These are phyloP conservation scores for Gentiana straminea DNA, from an alignment of 257 asterid species.

Conservation along the genomic window DNA sequence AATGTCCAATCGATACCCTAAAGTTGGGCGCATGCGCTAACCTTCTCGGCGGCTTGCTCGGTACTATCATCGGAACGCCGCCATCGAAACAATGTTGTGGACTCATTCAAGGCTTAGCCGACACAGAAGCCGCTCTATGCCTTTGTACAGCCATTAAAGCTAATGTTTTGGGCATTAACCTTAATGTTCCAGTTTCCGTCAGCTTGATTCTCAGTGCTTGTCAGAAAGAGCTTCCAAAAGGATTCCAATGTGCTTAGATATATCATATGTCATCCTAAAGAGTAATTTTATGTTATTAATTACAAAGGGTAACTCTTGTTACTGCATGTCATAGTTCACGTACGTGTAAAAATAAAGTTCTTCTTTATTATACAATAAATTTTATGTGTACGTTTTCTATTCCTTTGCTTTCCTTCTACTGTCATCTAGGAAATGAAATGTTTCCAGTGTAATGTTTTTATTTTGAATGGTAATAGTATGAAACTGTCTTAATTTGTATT, in stretches of 20 bases:
- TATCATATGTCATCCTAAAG: neutral
- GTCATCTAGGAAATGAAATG: too few species aligned
- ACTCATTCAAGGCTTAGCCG: constrained; percentile 22
- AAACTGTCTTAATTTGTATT: too few species aligned
- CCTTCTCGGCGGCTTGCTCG: constrained; percentile 24
- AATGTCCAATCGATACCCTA: constrained; percentile 51
- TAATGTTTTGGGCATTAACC: constrained; percentile 46
- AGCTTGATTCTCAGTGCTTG: constrained; percentile 41
- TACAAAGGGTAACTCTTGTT: too few species aligned
- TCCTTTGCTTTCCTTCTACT: too few species aligned
- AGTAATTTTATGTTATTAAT: neutral
- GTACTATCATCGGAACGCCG: constrained; percentile 30
- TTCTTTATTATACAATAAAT: too few species aligned
- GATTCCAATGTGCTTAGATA: constrained; percentile 33
- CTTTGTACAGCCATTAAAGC: constrained; percentile 63
- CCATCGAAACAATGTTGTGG: constrained; percentile 38
- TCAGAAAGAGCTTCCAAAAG: constrained; percentile 37
- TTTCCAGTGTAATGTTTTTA: too few species aligned
- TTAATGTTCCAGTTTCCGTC: constrained; percentile 41
- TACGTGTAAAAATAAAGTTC: too few species aligned
- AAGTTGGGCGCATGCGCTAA: constrained; percentile 49
- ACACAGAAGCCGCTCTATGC: constrained; percentile 49
- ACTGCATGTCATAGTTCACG: too few species aligned
- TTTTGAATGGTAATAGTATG: too few species aligned
- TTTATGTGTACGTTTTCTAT: too few species aligned